These are phyloP conservation scores for Lecanicillium sp. DNA, from an alignment of 2,329 filamentous ascomycete genomes.

Conservation along the genomic window DNA sequence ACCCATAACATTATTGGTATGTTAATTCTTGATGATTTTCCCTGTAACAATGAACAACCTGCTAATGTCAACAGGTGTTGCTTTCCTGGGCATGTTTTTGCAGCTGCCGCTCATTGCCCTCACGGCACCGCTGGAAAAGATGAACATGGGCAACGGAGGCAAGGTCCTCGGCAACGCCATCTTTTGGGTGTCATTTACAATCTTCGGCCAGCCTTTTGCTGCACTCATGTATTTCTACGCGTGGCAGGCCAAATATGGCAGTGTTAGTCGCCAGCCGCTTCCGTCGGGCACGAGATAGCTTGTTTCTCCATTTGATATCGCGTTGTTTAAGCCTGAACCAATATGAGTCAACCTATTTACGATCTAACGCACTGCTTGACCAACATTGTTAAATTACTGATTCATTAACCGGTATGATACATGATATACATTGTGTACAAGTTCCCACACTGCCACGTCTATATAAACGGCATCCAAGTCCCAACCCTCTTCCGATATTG, in stretches of 20 bases:
- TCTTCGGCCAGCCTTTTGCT: conserved; percentile 90
- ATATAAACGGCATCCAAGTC: conserved; percentile 70
- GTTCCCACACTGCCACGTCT: background rate
- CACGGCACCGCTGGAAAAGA: conserved; percentile 74
- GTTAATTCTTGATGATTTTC: too few relatives aligned
- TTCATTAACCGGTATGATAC: background rate
- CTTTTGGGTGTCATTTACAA: conserved; percentile 94
- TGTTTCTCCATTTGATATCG: background rate
- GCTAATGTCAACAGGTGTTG: conserved; percentile 57
- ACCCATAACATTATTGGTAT: conserved; percentile 88
- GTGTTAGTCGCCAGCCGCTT: conserved; percentile 50
- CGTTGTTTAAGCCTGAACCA: conserved; percentile 1
- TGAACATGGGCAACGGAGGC: conserved; percentile 62
- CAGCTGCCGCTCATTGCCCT: conserved; percentile 83
- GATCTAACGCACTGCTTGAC: background rate
- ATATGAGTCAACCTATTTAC: background rate
- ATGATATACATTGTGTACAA: background rate
- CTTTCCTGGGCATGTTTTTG: conserved; percentile 88
- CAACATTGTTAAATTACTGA: background rate
- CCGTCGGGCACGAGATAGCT: conserved; percentile 5
- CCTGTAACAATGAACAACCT: conserved; percentile 4
- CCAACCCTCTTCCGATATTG: conserved; percentile 64
- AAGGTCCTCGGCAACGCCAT: conserved; percentile 84
- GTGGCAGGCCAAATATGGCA: conserved; percentile 97
- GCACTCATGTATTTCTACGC: conserved; percentile 95